These are phyloP conservation scores for Kwoniella sp. DNA, from an alignment of 768 basidiomycete genomes.

Conservation along the genomic window DNA sequence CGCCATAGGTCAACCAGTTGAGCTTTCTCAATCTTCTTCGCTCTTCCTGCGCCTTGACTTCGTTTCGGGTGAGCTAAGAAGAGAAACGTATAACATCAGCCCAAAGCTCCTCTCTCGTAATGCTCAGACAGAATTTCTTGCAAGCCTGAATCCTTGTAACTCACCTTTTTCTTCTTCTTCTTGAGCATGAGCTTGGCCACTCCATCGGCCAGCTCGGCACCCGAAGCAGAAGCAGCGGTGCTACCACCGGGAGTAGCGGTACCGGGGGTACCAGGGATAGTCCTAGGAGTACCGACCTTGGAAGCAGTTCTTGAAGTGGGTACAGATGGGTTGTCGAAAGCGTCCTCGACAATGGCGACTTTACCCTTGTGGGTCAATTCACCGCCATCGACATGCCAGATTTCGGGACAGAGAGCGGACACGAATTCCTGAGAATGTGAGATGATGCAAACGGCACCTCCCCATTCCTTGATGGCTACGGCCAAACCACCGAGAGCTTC, in stretches of 20 bases:
- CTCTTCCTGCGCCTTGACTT: conserved; percentile 85
- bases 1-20: conserved; percentile 79
- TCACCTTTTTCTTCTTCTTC: conserved; percentile 84
- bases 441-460: conserved; percentile 74
- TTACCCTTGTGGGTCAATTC: conserved; percentile 87
- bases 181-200: conserved; percentile 44
- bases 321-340: conserved; percentile 70
- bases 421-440: conserved; percentile 72
- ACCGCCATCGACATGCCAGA: conserved; percentile 90
- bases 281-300: conserved; percentile 63
- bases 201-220: conserved; percentile 43
- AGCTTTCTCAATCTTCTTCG: conserved; percentile 76
- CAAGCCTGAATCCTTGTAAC: too few relatives aligned
- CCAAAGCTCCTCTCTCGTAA: neutral
- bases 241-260: conserved; percentile 70
- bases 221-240: conserved; percentile 50
- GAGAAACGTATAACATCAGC: neutral
- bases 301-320: conserved; percentile 72
- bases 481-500: conserved; percentile 90
- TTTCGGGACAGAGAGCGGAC: conserved; percentile 67
- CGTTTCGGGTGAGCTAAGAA: conserved; percentile 52
- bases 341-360: conserved; percentile 78
- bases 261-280: conserved; percentile 57
- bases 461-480: conserved; percentile 92
- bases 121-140: too few relatives aligned